Percentiles rank a stretch among this genome's conserved stretches.
Conservation (phyloP, 345 rosid genomes). For the Bruguiera sexangula region DNA sequence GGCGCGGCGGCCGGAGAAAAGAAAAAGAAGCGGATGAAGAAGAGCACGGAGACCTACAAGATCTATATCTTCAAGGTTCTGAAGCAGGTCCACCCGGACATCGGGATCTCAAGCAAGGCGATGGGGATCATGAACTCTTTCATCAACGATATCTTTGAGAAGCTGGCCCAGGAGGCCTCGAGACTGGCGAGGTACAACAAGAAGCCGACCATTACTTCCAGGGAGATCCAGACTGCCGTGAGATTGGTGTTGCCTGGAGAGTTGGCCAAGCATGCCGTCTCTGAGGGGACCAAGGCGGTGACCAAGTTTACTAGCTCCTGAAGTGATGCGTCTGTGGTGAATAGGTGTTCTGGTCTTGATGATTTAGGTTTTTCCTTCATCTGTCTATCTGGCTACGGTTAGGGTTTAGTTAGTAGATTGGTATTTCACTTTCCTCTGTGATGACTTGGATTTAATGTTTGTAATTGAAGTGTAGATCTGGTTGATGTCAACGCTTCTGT, state of each 20-base stretch:
- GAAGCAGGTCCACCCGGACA: conserved; percentile 57
- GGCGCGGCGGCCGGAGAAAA: conserved; percentile 46
- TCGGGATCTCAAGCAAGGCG: conserved; percentile 60
- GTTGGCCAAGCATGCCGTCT: conserved; percentile 75
- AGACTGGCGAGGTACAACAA: conserved; percentile 77
- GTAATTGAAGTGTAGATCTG: no score
- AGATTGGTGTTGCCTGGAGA: conserved; percentile 70
- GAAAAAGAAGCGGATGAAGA: conserved; percentile 69
- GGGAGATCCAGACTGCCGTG: conserved; percentile 78
- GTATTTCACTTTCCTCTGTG: no score
- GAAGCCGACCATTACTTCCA: conserved; percentile 44
- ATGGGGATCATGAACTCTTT: conserved; percentile 80
- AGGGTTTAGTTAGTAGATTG: no score
- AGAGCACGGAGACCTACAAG: conserved; percentile 71
- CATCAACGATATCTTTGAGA: conserved; percentile 68
- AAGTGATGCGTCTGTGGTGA: no score
- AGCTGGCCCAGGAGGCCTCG: conserved; percentile 66
- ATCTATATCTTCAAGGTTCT: conserved; percentile 71
- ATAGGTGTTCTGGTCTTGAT: no score
- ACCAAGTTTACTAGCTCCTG: conserved; percentile 60
- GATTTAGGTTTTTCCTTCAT: no score
- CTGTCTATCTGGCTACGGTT: no score
- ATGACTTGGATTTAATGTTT: no score
- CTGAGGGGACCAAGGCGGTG: conserved; percentile 80
- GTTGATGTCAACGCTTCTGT: no score